phyloP scores from a whole-genome alignment of 2,329 filamentous ascomycete species.

The Davidsoniella neocaledoniae region DNA sequence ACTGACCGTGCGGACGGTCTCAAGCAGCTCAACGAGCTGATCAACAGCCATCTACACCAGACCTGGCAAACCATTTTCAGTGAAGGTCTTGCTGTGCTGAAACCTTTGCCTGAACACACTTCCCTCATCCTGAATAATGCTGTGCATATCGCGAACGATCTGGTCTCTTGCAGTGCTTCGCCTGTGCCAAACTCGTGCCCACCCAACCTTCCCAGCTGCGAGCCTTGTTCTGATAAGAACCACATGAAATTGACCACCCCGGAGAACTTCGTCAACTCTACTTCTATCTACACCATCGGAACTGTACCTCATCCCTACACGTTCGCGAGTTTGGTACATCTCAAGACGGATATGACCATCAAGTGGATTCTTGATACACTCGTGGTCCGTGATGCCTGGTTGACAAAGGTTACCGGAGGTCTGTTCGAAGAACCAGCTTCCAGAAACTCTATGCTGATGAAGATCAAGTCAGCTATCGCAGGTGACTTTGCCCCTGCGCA shows the following conservation, averaged over 20 bases:
- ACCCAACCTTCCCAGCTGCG: slow-evolving; percentile 61
- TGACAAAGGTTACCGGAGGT: slow-evolving; percentile 52
- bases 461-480: slow-evolving; percentile 69
- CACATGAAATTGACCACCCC: slow-evolving; percentile 52
- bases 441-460: slow-evolving; percentile 47
- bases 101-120: slow-evolving; percentile 61
- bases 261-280: slow-evolving; percentile 52
- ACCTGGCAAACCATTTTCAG: slow-evolving; percentile 70
- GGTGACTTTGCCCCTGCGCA: slow-evolving; percentile 40
- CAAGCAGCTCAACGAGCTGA: slow-evolving; percentile 50
- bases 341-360: slow-evolving; percentile 43
- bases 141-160: slow-evolving; percentile 53
- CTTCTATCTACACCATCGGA: slow-evolving; percentile 62
- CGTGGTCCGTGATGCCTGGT: slow-evolving; percentile 63
- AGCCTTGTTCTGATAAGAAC: slow-evolving; percentile 49
- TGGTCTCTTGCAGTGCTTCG: slow-evolving; percentile 57
- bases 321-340: slow-evolving; percentile 48
- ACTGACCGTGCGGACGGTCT: slow-evolving; percentile 44
- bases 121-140: slow-evolving; percentile 55
- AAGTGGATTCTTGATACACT: slow-evolving; percentile 45
- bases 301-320: slow-evolving; percentile 88
- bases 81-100: slow-evolving; percentile 63
- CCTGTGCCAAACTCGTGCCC: slow-evolving; percentile 67
- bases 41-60: slow-evolving; percentile 70
- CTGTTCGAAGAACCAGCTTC: slow-evolving; percentile 32